Base-by-base conservation (phyloP, 768 basidiomycete species). In the Xerocomellus chrysenteron region DNA sequence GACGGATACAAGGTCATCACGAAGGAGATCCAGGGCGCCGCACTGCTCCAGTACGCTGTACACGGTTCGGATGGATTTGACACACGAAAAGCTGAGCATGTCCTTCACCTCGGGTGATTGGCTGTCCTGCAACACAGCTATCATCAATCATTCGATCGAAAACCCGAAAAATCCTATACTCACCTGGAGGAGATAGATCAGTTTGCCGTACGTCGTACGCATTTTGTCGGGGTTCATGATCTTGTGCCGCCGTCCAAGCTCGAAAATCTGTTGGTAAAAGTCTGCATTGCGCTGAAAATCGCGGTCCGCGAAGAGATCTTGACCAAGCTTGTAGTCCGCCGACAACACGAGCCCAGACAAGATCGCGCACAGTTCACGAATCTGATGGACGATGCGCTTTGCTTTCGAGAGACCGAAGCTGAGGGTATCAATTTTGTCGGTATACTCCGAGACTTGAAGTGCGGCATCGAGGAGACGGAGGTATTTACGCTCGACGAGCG, bases 221-320 rank as follows among this genome's bases (percentile, higher is more conserved):
- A 93, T 92, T 64, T 92, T 92, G 67, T 93, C 92, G 0, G 92
- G 92, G 63, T 93, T 94, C 89, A 90, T 92, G 66, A 94, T 93
- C 70, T 93, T 93, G 68, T 92, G 89, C 55, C 91, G 80, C 48
- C 90, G 77, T 19, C 92, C 90, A 24, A 93, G 80, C 72, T 93
- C 91, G 60, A 93, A 93, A 26, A 92, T 79, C 14, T 78, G 73
- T 56, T 91, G 89, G 65, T 87, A 94, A 66, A 93, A 94, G 9
- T 86, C 83, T 17, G 82, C 83, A 63, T 94, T 94, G 14, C 82
- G 78, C 57, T 88, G 78, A 66, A 94, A 94, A 68, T 94, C 89
- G 21, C 89, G 82, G 59, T 91, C 87, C 40, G 82, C 75, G 69
- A 94, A 93, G 16, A 94, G 80, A 59, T 92, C 88, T 62, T 94